Percentiles rank a stretch among this genome's conserved stretches.
Conservation (phyloP, 1,284 basidiomycete species). For the Trametes hirsuta region DNA sequence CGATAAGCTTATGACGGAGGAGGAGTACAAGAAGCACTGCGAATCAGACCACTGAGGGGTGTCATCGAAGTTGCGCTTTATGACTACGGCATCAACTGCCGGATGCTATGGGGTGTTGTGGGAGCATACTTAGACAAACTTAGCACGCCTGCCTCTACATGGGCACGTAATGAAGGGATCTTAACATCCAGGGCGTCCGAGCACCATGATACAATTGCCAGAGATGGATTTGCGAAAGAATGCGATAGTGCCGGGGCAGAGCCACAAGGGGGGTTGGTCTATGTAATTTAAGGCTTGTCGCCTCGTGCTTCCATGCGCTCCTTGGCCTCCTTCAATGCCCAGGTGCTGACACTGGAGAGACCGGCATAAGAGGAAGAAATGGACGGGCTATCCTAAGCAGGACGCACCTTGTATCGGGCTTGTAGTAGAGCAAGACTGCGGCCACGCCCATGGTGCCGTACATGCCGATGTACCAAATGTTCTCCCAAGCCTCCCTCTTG, state of each 20-base stretch:
- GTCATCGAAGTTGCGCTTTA: neutral
- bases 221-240: neutral
- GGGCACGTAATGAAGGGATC: slow-evolving; percentile 22
- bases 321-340: slow-evolving; percentile 90
- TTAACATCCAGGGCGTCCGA: slow-evolving; percentile 13
- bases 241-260: neutral
- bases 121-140: slow-evolving; percentile 20
- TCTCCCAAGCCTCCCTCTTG: slow-evolving; percentile 88
- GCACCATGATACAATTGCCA: slow-evolving; percentile 10
- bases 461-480: slow-evolving; percentile 88
- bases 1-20: slow-evolving; percentile 73
- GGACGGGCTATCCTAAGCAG: neutral
- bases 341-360: slow-evolving; percentile 75
- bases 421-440: slow-evolving; percentile 84
- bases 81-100: slow-evolving; percentile 40
- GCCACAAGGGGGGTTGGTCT: slow-evolving; percentile 8
- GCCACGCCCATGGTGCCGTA: slow-evolving; percentile 86
- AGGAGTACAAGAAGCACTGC: slow-evolving; percentile 79
- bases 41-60: slow-evolving; percentile 41
- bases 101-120: neutral
- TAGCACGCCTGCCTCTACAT: slow-evolving; percentile 16
- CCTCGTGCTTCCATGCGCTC: slow-evolving; percentile 87
- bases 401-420: slow-evolving; percentile 92
- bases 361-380: neutral
- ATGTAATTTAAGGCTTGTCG: slow-evolving; percentile 76